Percentiles rank a stretch among this genome's conserved stretches.
These are phyloP conservation scores for Cryptomeria japonica DNA, from an alignment of 75 land plant genomes.

Conservation along the genomic window DNA sequence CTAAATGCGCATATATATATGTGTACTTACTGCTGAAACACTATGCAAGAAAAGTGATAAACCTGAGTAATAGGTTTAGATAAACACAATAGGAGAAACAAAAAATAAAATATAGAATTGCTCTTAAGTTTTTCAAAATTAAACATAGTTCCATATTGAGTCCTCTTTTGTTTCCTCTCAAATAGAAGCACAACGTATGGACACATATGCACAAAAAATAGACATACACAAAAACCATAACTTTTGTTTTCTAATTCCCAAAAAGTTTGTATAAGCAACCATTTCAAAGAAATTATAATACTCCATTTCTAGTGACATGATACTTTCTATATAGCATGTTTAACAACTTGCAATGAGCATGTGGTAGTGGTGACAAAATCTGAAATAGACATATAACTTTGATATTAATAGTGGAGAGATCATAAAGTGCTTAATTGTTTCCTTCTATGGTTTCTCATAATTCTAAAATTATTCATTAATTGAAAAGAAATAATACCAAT, in stretches of 20 bases:
- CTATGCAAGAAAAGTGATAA: neutral
- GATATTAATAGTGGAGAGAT: neutral
- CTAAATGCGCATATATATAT: neutral
- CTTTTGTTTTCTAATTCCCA: neutral
- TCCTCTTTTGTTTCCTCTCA: neutral
- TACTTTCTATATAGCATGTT: neutral
- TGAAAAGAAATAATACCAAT: neutral
- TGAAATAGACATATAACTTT: neutral
- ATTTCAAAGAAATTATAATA: neutral
- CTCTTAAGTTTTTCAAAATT: neutral
- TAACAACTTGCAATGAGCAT: neutral
- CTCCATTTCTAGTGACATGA: neutral
- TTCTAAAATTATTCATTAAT: neutral
- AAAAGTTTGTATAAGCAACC: neutral
- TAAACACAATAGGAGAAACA: neutral
- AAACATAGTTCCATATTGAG: neutral
- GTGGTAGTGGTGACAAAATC: neutral
- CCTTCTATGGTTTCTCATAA: neutral
- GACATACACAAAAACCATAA: neutral
- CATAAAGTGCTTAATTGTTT: neutral
- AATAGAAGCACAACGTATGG: neutral
- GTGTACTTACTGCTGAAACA: neutral
- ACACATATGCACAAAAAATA: neutral
- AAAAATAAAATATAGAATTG: neutral
- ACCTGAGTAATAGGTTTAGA: neutral